A percentile compares a stretch with the other conserved stretches of the same genome.
phyloP scores from a whole-genome alignment of 2,329 filamentous ascomycete species.

The Ustilaginoidea virens region DNA sequence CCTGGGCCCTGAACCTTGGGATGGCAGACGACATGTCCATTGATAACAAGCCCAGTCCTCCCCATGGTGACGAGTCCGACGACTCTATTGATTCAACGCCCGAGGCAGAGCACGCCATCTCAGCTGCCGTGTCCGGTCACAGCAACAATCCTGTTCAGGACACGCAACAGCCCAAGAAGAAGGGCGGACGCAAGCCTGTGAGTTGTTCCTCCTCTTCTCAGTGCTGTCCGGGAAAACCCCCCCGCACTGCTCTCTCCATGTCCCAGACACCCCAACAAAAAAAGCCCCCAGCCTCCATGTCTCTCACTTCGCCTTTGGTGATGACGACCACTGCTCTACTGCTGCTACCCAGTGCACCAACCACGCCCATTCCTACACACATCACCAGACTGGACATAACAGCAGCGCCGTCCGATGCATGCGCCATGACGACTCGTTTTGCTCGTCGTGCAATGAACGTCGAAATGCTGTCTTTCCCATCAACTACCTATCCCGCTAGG shows the following conservation, averaged over 20 bases:
- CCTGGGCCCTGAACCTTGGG: slow-evolving; percentile 24
- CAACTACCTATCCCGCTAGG: too few relatives aligned
- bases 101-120: slow-evolving; percentile 32
- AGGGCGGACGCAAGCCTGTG: slow-evolving; percentile 95
- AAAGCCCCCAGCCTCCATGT: too few relatives aligned
- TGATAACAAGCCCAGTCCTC: slow-evolving; percentile 27
- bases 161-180: slow-evolving; percentile 68
- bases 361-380: too few relatives aligned
- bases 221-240: slow-evolving; percentile 3
- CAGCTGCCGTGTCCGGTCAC: slow-evolving; percentile 13
- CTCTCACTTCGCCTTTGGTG: too few relatives aligned
- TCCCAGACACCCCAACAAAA: background rate
- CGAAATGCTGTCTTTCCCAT: too few relatives aligned
- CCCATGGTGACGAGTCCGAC: slow-evolving; percentile 38
- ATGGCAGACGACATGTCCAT: slow-evolving; percentile 57
- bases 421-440: background rate
- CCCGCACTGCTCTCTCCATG: background rate
- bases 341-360: too few relatives aligned
- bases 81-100: slow-evolving; percentile 46
- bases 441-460: too few relatives aligned
- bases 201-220: too few relatives aligned
- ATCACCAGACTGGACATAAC: too few relatives aligned
- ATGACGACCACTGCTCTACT: too few relatives aligned
- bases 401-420: too few relatives aligned
- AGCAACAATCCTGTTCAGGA: slow-evolving; percentile 28